These are phyloP conservation scores for Torulaspora microellipsoides DNA, from an alignment of 805 yeast species.

Conservation along the genomic window DNA sequence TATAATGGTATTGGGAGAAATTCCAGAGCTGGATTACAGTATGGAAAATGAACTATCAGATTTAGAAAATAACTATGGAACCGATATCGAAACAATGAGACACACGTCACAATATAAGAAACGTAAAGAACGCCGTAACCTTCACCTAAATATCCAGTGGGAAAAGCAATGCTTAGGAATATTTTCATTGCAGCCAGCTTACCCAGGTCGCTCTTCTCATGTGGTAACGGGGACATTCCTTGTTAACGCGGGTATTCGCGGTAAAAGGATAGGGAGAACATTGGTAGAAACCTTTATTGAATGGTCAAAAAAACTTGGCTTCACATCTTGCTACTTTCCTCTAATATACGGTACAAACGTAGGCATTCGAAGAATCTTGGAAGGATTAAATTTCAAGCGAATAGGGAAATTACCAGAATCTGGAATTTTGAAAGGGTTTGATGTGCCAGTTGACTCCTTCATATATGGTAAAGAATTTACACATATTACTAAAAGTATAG, in stretches of 20 bases:
- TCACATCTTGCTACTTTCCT: constrained; percentile 77
- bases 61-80: constrained; percentile 19
- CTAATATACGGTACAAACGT: constrained; percentile 84
- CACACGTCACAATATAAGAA: constrained; percentile 25
- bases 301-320: constrained; percentile 90
- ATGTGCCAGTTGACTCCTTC: constrained; percentile 79
- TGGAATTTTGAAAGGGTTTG: constrained; percentile 80
- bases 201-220: constrained; percentile 89
- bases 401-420: constrained; percentile 83
- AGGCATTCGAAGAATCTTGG: constrained; percentile 76
- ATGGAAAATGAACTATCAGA: constrained; percentile 16
- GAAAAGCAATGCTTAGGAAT: constrained; percentile 89
- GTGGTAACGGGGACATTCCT: constrained; percentile 86
- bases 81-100: constrained; percentile 22
- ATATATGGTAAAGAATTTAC: constrained; percentile 80
- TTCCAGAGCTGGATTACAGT: constrained; percentile 43
- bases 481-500: constrained; percentile 37
- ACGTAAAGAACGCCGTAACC: constrained; percentile 28
- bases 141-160: constrained; percentile 58
- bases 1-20: constrained; percentile 73
- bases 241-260: constrained; percentile 89
- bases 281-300: constrained; percentile 77
- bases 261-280: constrained; percentile 86
- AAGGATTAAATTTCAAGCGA: constrained; percentile 66
- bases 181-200: constrained; percentile 79